Evolutionary conservation across 2,329 filamentous ascomycete genomes (phyloP).

Genomic region (Fulvia fulva): DNA sequence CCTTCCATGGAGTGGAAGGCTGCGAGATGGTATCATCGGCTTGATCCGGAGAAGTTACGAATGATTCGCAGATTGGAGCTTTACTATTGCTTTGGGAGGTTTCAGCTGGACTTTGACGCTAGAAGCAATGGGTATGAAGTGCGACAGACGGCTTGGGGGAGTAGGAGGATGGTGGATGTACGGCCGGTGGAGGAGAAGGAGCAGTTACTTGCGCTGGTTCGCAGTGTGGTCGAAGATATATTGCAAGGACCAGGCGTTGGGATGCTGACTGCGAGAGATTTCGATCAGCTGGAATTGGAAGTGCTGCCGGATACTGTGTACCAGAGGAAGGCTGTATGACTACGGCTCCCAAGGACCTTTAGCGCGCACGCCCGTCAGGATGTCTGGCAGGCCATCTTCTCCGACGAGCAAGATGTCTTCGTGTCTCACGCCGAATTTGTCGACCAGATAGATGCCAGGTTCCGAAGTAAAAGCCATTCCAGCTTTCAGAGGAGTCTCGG

Average conservation of each 20-base stretch:
- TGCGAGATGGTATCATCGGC: conserved; percentile 3
- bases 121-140: neutral
- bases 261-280: neutral
- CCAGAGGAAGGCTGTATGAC: neutral
- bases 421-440: conserved; percentile 59
- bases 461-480: conserved; percentile 64
- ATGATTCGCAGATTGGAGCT: conserved; percentile 7
- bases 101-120: conserved; percentile 1
- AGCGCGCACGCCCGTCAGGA: conserved; percentile 53
- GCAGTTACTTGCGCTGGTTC: conserved; percentile 3
- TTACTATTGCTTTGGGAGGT: conserved; percentile 4
- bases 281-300: conserved; percentile 5
- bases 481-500: conserved; percentile 42
- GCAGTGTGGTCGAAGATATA: neutral
- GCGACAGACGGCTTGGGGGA: conserved; percentile 2
- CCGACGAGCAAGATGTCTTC: conserved; percentile 60
- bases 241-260: neutral
- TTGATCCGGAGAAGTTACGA: conserved; percentile 3
- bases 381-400: conserved; percentile 50
- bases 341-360: conserved; percentile 51
- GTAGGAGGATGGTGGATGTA: conserved; percentile 2
- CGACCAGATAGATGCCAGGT: conserved; percentile 59
- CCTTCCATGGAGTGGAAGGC: conserved; percentile 5
- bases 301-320: neutral
- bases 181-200: conserved; percentile 3